Conservation (phyloP, 2,329 filamentous ascomycete species). For the Penicillium paneum region DNA sequence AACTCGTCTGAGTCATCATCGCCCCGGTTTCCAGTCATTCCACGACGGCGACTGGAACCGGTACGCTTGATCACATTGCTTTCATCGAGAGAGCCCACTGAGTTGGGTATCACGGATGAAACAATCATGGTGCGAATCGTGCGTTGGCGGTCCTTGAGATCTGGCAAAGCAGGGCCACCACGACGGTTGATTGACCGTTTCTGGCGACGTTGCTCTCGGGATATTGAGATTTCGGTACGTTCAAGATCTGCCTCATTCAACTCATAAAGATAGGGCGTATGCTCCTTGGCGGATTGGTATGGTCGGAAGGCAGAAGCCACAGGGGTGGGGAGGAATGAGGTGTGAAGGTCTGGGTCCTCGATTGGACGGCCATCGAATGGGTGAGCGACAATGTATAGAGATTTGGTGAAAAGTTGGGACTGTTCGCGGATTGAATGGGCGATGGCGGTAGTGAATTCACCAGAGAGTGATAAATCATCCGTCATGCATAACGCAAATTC, state of each 20-base stretch:
- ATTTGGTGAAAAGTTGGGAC: constrained; percentile 87
- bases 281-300: constrained; percentile 90
- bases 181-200: constrained; percentile 93
- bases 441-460: constrained; percentile 95
- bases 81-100: constrained; percentile 74
- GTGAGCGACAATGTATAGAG: constrained; percentile 88
- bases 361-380: constrained; percentile 91
- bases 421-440: constrained; percentile 97
- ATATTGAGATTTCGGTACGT: constrained; percentile 85
- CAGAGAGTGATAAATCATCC: constrained; percentile 81
- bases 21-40: constrained; percentile 55
- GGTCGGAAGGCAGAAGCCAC: constrained; percentile 80
- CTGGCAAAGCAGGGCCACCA: constrained; percentile 88
- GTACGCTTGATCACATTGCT: constrained; percentile 82
- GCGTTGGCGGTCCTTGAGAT: constrained; percentile 89
- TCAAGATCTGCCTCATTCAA: constrained; percentile 87
- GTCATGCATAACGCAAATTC: constrained; percentile 90
- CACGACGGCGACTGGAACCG: constrained; percentile 59
- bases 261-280: constrained; percentile 88
- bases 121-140: constrained; percentile 91
- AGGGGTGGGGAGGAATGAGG: constrained; percentile 82
- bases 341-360: constrained; percentile 83
- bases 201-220: constrained; percentile 87
- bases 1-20: constrained; percentile 82
- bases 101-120: constrained; percentile 86